A percentile compares a stretch with the other conserved stretches of the same genome.
Evolutionary conservation across 1,284 basidiomycete species (phyloP).

Genomic region (Moniliophthora roreri): DNA sequence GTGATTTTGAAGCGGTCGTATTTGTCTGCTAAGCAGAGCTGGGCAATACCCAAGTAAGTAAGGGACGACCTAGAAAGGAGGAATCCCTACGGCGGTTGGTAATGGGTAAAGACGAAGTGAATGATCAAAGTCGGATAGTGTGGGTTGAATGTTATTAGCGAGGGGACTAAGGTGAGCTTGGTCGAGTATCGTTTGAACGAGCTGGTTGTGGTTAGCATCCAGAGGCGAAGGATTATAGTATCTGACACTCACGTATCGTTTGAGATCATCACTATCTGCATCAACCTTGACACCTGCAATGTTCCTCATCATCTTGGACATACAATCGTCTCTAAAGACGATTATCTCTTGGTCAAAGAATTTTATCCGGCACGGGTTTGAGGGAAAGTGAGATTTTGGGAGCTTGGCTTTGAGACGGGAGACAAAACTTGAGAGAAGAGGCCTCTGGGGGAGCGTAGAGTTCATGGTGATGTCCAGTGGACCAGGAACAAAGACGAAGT

Average conservation of each 20-base stretch:
- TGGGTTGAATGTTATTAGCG: conserved; percentile 82
- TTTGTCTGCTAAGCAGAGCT: conserved; percentile 96
- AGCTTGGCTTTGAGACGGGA: conserved; percentile 69
- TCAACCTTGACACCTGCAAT: conserved; percentile 83
- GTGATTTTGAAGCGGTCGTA: conserved; percentile 97
- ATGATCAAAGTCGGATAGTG: conserved; percentile 91
- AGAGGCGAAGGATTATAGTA: conserved; percentile 2
- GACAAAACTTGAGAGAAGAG: conserved; percentile 75
- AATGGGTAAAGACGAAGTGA: conserved; percentile 91
- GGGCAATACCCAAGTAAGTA: conserved; percentile 11
- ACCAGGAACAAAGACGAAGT: conserved; percentile 94
- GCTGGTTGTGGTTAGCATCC: conserved; percentile 41
- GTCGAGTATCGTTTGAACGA: conserved; percentile 92
- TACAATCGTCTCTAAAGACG: conserved; percentile 89
- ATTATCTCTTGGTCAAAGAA: conserved; percentile 98
- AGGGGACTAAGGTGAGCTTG: conserved; percentile 91
- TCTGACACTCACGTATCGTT: conserved; percentile 73
- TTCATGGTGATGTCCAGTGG: conserved; percentile 86
- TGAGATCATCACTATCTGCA: conserved; percentile 73
- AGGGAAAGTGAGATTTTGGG: conserved; percentile 80
- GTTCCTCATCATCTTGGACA: conserved; percentile 94
- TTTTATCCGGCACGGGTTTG: conserved; percentile 93
- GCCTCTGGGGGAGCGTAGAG: conserved; percentile 75
- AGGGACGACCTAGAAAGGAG: conserved; percentile 8
- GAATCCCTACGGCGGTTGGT: conserved; percentile 77